Evolutionary conservation across 176 grass and related monocot species (phyloP).

Genomic region (Phyllostachys edulis): DNA sequence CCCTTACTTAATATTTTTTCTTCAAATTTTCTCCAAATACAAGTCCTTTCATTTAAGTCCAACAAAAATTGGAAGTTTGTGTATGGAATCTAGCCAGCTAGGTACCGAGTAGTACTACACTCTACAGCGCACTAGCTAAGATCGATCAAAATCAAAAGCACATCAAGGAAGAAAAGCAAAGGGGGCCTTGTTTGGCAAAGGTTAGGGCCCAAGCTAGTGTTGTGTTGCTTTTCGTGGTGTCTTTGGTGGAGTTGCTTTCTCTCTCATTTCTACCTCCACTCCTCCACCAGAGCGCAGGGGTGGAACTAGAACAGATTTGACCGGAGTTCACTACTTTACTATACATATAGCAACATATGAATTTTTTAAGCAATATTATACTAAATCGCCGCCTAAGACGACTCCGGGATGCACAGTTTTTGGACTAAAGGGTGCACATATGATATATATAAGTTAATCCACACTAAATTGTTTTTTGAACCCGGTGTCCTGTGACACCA

Average conservation of each 20-base stretch:
- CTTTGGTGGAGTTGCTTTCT: conserved; percentile 19
- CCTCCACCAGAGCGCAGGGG: conserved; percentile 8
- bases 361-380: no score
- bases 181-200: conserved; percentile 6
- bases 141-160: neutral
- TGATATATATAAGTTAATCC: no score
- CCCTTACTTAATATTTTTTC: neutral
- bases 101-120: neutral
- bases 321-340: no score
- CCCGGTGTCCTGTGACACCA: no score
- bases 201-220: conserved; percentile 10
- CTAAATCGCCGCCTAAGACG: no score
- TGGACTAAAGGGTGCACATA: no score
- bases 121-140: neutral
- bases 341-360: no score
- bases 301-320: no score
- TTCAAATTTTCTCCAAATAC: neutral
- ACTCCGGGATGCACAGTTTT: no score
- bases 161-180: conserved; percentile 1
- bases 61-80: neutral
- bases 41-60: neutral
- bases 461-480: no score
- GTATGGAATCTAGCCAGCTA: conserved; percentile 13
- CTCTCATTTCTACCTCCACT: conserved; percentile 4
- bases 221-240: conserved; percentile 24